Conservation (phyloP, 2,329 filamentous ascomycete species). For the Boeremia exigua region DNA sequence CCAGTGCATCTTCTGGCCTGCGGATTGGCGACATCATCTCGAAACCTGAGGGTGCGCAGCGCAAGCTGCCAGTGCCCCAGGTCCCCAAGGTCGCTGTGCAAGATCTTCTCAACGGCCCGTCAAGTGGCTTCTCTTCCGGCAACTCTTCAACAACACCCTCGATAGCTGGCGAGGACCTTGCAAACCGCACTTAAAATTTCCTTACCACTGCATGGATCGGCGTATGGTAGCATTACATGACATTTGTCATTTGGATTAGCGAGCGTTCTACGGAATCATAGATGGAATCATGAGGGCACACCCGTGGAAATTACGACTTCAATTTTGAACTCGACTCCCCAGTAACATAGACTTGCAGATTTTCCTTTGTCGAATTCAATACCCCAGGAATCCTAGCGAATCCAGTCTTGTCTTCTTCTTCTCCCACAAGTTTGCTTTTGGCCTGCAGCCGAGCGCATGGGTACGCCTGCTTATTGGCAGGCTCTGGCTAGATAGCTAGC, state of each 20-base stretch:
- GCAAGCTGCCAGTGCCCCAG: constrained; percentile 90
- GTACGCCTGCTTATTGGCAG: constrained; percentile 40
- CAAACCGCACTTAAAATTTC: constrained; percentile 41
- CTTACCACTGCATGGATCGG: constrained; percentile 34
- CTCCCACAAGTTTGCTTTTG: constrained; percentile 35
- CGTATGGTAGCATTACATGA: constrained; percentile 42
- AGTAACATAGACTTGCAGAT: constrained; percentile 36
- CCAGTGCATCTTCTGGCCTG: constrained; percentile 68
- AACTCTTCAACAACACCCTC: constrained; percentile 80
- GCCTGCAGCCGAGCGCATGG: constrained; percentile 22
- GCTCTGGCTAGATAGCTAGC: constrained; percentile 38
- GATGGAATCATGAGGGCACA: constrained; percentile 36
- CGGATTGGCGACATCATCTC: constrained; percentile 93
- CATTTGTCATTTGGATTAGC: constrained; percentile 35
- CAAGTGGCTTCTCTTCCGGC: constrained; percentile 71
- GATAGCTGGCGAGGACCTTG: constrained; percentile 65
- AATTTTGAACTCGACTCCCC: constrained; percentile 22
- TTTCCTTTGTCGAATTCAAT: constrained; percentile 42
- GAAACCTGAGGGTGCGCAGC: constrained; percentile 81
- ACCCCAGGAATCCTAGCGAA: constrained; percentile 42
- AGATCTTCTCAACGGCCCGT: constrained; percentile 72
- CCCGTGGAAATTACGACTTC: constrained; percentile 39
- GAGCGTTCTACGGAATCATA: constrained; percentile 42
- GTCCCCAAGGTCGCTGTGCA: constrained; percentile 88
- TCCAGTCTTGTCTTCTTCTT: constrained; percentile 43